These are phyloP conservation scores for Pleurotus ostreatus DNA, from an alignment of 768 basidiomycete genomes.

Conservation along the genomic window DNA sequence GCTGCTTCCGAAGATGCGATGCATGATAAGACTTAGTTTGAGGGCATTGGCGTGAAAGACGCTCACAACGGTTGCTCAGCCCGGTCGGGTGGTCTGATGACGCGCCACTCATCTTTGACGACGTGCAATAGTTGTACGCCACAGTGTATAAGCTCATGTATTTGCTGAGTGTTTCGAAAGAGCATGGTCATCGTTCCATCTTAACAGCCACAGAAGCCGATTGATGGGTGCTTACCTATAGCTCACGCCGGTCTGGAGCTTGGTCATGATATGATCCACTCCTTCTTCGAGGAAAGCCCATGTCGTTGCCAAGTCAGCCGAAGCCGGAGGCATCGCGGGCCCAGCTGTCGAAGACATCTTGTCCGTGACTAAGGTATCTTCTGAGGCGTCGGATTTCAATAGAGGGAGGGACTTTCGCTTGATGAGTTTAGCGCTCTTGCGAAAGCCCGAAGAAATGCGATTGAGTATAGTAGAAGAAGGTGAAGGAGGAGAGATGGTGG, in stretches of 20 bases:
- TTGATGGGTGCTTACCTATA: slow-evolving; percentile 41
- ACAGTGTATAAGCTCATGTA: slow-evolving; percentile 91
- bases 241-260: slow-evolving; percentile 83
- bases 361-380: slow-evolving; percentile 2
- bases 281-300: slow-evolving; percentile 87
- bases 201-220: slow-evolving; percentile 8
- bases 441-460: slow-evolving; percentile 3
- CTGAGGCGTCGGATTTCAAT: not conserved
- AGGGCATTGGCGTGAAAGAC: slow-evolving; percentile 24
- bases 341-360: slow-evolving; percentile 19
- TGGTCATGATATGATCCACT: slow-evolving; percentile 91
- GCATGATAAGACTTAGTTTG: slow-evolving; percentile 31
- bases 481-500: slow-evolving; percentile 22
- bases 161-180: slow-evolving; percentile 34
- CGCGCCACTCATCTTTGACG: slow-evolving; percentile 68
- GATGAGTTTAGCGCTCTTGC: slow-evolving; percentile 7
- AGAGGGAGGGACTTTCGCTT: slow-evolving; percentile 9
- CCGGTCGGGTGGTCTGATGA: slow-evolving; percentile 37
- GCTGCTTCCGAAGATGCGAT: slow-evolving; percentile 35
- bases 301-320: slow-evolving; percentile 75
- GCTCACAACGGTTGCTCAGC: slow-evolving; percentile 68
- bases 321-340: slow-evolving; percentile 59
- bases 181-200: not conserved
- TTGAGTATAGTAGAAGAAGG: slow-evolving; percentile 7
- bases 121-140: slow-evolving; percentile 97